Conservation (phyloP, 2,329 filamentous ascomycete genomes). For the Talaromyces amestolkiae region DNA sequence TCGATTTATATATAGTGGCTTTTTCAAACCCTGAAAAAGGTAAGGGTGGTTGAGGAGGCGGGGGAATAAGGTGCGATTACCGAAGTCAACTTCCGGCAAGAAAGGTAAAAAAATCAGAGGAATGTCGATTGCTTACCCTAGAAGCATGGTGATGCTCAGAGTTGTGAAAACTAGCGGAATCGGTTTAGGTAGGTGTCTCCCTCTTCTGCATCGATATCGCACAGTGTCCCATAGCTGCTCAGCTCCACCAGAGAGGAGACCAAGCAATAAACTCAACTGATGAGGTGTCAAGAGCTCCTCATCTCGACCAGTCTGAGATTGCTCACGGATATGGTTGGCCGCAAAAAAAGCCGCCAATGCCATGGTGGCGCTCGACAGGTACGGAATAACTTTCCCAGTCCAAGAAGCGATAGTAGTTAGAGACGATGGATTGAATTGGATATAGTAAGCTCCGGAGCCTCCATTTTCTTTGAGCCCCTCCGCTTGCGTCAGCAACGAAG, state of each 20-base stretch:
- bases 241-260: constrained; percentile 1
- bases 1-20: neutral
- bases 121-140: neutral
- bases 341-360: constrained; percentile 1
- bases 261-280: constrained; percentile 5
- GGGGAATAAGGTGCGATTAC: neutral
- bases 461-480: neutral
- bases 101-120: neutral
- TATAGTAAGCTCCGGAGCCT: neutral
- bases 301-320: neutral
- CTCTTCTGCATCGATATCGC: constrained; percentile 4
- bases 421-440: neutral
- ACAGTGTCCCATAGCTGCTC: constrained; percentile 3
- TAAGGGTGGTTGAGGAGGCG: too few species aligned
- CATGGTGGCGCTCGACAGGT: neutral
- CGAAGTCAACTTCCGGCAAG: neutral
- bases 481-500: neutral
- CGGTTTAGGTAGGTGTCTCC: neutral
- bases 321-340: constrained; percentile 3
- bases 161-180: neutral
- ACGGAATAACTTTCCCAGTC: neutral
- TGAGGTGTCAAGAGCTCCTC: constrained; percentile 4
- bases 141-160: neutral
- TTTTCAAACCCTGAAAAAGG: neutral
- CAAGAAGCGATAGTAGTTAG: constrained; percentile 1